Percentiles rank a stretch among this genome's conserved stretches.
These are phyloP conservation scores for Hypoxylon sp. DNA, from an alignment of 2,329 filamentous ascomycete genomes.

Conservation along the genomic window DNA sequence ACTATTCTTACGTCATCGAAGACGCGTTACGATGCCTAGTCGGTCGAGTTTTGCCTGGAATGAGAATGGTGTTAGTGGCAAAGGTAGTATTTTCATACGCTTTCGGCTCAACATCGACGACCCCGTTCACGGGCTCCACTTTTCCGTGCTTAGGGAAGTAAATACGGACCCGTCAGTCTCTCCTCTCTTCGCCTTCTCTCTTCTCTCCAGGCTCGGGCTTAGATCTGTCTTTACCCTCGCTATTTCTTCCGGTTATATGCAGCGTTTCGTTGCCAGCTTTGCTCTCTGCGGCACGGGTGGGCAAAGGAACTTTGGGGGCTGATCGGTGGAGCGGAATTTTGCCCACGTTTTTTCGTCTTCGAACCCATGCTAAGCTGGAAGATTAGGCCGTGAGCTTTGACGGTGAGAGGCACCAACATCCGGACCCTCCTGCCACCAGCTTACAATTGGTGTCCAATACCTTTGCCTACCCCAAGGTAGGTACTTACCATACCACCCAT, in stretches of 20 bases:
- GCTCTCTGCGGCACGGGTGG: constrained; percentile 15
- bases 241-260: constrained; percentile 11
- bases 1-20: constrained; percentile 7
- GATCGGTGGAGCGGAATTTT: constrained; percentile 23
- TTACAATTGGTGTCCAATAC: constrained; percentile 6
- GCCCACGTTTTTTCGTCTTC: constrained; percentile 2
- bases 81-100: constrained; percentile 31
- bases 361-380: constrained; percentile 22
- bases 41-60: constrained; percentile 15
- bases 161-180: constrained; percentile 17
- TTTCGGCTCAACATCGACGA: constrained; percentile 23
- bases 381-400: constrained; percentile 24
- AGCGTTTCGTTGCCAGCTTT: constrained; percentile 10
- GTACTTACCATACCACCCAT: constrained; percentile 1
- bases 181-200: constrained; percentile 6
- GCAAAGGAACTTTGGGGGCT: constrained; percentile 33
- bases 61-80: constrained; percentile 32
- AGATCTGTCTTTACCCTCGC: constrained; percentile 21
- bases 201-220: constrained; percentile 15
- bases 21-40: constrained; percentile 12
- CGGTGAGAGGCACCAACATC: constrained; percentile 31
- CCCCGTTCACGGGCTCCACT: constrained; percentile 13
- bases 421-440: constrained; percentile 22
- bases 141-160: constrained; percentile 10
- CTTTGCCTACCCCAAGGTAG: not conserved